Base-by-base conservation (phyloP, 257 asterid species). In the Solanum corneliomulleri region DNA sequence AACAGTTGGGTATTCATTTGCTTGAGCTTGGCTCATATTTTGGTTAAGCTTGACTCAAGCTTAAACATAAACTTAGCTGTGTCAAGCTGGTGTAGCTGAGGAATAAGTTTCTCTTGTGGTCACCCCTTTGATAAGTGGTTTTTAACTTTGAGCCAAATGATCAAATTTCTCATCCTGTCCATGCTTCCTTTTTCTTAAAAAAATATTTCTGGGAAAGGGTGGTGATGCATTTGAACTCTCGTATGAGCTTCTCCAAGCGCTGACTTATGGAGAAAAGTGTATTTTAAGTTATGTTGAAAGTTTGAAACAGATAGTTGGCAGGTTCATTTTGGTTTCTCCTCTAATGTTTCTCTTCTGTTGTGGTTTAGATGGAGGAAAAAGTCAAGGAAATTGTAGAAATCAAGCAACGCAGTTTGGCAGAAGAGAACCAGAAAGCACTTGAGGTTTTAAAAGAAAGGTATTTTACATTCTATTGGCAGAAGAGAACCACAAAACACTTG, bases 311-410 rank as follows among this genome's bases (percentile, higher is more conserved):
- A 11, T 18, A 3, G 31, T 81, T 81, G 47, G 20, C 47, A 81
- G 70, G 44, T 81, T 81, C 85, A 81, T 81, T 81, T 81, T 49
- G 69, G 70, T 31, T 29, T 81, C 21, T 81, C 31, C 84, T 80
- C 41, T 80, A 81, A 81, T 81, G 25, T 49, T 81, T 49, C 69
- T 49, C 69, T 66, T 70, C 86, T 25, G 56, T 85, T 89, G 86
- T 87, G 84, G 81, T 89, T 52, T 87, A 97, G 99, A 96, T 97
- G 99, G 99, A 96, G 90, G 99, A 96, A 88, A 97, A 97, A 87
- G 99, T 97, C 88, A 97, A 96, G 92, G 99, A 97, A 95, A 90
- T 93, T 88, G 98, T 97, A 89, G 99, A 97, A 92, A 97, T 97
- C 74, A 97, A 97, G 94, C 99, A 97, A 88, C 99, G 99, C 47